These are phyloP conservation scores for Tetraselmis striata DNA, from an alignment of 139 green algal genomes.

Conservation along the genomic window DNA sequence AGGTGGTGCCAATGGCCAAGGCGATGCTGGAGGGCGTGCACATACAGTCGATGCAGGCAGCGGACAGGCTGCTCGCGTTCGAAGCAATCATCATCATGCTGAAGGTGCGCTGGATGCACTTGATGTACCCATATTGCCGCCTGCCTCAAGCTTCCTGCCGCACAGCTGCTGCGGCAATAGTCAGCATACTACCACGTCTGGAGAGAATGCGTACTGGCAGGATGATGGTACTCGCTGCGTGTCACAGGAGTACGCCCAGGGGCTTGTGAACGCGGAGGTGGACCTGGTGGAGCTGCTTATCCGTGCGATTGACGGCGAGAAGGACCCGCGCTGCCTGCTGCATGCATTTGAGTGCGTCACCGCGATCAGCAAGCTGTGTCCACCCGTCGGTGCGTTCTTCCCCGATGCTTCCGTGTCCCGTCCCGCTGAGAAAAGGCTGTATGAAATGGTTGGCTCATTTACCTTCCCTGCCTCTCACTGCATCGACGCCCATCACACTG, in stretches of 20 bases:
- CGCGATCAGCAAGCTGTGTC: not conserved
- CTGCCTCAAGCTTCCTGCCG: too few relatives aligned
- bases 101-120: too few relatives aligned
- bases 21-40: not conserved
- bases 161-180: too few relatives aligned
- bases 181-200: too few relatives aligned
- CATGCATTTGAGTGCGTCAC: conserved; percentile 15
- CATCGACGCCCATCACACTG: too few relatives aligned
- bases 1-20: not conserved
- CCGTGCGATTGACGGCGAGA: conserved; percentile 36
- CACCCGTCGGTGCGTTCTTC: not conserved
- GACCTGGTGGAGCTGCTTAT: not conserved
- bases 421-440: too few relatives aligned
- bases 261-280: not conserved
- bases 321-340: conserved; percentile 38
- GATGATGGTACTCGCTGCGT: too few relatives aligned
- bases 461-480: too few relatives aligned
- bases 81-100: not conserved
- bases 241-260: not conserved
- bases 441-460: too few relatives aligned
- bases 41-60: not conserved
- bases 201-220: too few relatives aligned
- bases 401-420: too few relatives aligned
- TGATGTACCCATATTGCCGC: too few relatives aligned
- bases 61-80: not conserved